phyloP scores from a whole-genome alignment of 2,329 filamentous ascomycete genomes.

The Kalmusia sp. region DNA sequence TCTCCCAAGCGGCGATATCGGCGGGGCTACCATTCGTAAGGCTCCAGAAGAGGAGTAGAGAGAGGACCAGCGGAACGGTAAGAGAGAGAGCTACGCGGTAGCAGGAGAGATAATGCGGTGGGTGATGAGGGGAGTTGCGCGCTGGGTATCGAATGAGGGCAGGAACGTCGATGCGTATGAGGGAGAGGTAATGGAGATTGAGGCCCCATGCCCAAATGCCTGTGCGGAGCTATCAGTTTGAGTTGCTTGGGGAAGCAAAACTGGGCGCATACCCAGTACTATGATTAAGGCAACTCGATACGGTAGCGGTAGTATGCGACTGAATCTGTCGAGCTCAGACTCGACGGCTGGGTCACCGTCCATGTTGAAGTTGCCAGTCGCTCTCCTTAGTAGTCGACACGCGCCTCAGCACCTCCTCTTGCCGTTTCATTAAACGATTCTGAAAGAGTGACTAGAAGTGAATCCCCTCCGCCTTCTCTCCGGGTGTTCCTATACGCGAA shows the following conservation, averaged over 20 bases:
- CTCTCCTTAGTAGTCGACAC: slow-evolving; percentile 23
- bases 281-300: slow-evolving; percentile 88
- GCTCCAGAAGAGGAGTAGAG: slow-evolving; percentile 82
- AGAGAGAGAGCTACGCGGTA: slow-evolving; percentile 86
- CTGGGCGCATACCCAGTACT: slow-evolving; percentile 71
- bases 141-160: slow-evolving; percentile 84
- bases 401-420: slow-evolving; percentile 26
- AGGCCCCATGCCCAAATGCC: slow-evolving; percentile 94
- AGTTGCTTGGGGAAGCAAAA: background rate
- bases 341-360: slow-evolving; percentile 77
- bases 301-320: slow-evolving; percentile 83
- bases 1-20: slow-evolving; percentile 79
- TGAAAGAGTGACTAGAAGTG: slow-evolving; percentile 20
- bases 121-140: slow-evolving; percentile 72
- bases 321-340: slow-evolving; percentile 78
- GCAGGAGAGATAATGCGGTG: slow-evolving; percentile 79
- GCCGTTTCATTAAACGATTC: slow-evolving; percentile 16
- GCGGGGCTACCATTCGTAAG: slow-evolving; percentile 74
- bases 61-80: slow-evolving; percentile 72
- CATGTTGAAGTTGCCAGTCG: slow-evolving; percentile 55
- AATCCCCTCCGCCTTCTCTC: slow-evolving; percentile 9
- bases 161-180: slow-evolving; percentile 85
- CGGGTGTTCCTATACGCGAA: background rate
- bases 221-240: slow-evolving; percentile 45
- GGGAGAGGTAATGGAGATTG: slow-evolving; percentile 86